Percentiles rank a stretch among this genome's conserved stretches.
Conservation (phyloP, 1,139 yeast species). For the Taphrina populina region DNA sequence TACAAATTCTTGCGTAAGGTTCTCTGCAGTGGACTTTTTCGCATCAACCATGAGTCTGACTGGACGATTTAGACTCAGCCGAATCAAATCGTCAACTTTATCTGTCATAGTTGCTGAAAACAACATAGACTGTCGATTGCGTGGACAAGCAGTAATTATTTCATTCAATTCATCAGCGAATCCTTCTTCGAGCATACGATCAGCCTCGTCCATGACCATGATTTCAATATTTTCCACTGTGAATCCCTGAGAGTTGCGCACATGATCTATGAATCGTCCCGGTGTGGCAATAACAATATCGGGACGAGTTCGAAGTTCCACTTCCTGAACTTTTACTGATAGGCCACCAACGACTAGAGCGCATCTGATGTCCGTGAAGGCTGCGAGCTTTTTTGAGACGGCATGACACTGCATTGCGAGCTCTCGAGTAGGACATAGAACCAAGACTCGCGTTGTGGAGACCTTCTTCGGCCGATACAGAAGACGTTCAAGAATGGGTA, state of each 20-base stretch:
- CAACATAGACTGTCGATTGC: constrained; percentile 85
- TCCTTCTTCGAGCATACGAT: constrained; percentile 98
- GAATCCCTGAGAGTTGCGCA: constrained; percentile 90
- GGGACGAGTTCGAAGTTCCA: constrained; percentile 84
- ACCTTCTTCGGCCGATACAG: constrained; percentile 81
- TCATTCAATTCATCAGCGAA: constrained; percentile 93
- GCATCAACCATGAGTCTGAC: constrained; percentile 95
- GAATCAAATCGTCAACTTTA: constrained; percentile 70
- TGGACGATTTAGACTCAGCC: constrained; percentile 81
- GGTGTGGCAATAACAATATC: constrained; percentile 97
- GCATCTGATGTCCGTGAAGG: constrained; percentile 70
- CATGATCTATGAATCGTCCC: constrained; percentile 94
- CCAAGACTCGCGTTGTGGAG: constrained; percentile 84
- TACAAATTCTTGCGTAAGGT: constrained; percentile 86
- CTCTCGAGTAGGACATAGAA: constrained; percentile 95
- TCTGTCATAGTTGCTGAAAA: constrained; percentile 98
- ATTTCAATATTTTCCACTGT: constrained; percentile 88
- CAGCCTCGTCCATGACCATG: constrained; percentile 94
- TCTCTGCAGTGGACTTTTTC: constrained; percentile 86
- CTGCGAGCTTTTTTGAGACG: constrained; percentile 82
- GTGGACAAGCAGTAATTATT: constrained; percentile 79
- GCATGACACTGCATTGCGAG: constrained; percentile 93
- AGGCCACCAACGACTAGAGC: constrained; percentile 98
- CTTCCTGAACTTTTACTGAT: constrained; percentile 91
- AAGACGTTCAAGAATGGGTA: constrained; percentile 90